Evolutionary conservation across 768 basidiomycete genomes (phyloP).

Genomic region (Kwoniella mangroviensis): DNA sequence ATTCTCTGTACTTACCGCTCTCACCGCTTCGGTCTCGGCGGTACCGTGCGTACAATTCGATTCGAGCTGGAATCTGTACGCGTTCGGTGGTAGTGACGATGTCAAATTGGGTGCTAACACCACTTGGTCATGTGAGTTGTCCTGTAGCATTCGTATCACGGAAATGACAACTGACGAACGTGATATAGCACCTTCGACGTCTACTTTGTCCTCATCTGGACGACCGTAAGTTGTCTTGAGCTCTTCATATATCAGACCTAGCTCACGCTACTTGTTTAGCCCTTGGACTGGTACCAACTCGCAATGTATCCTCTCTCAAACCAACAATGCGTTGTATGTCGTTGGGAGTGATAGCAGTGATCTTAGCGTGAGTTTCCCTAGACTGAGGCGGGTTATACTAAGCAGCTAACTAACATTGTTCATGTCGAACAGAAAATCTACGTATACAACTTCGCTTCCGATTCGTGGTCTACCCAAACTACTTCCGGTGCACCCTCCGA

Average conservation of each 20-base stretch:
- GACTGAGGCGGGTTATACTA: not conserved
- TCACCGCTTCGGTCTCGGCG: constrained; percentile 43
- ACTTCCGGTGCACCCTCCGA: constrained; percentile 60
- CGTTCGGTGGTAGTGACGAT: constrained; percentile 83
- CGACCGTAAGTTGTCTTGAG: constrained; percentile 65
- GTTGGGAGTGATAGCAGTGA: constrained; percentile 76
- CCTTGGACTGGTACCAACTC: constrained; percentile 59
- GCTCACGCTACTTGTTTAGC: constrained; percentile 26
- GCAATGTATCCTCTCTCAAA: constrained; percentile 63
- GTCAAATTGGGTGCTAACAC: constrained; percentile 75
- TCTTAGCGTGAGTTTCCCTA: constrained; percentile 61
- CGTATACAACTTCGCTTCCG: constrained; percentile 71
- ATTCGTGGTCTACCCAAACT: constrained; percentile 75
- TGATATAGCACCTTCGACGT: constrained; percentile 61
- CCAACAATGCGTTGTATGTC: constrained; percentile 83
- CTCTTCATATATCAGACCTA: constrained; percentile 59
- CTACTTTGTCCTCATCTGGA: constrained; percentile 73
- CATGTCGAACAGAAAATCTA: constrained; percentile 62
- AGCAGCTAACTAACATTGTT: constrained; percentile 4
- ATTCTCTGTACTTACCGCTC: constrained; percentile 37
- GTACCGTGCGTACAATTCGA: constrained; percentile 79
- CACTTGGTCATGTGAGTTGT: constrained; percentile 69
- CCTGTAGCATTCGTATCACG: too few species aligned
- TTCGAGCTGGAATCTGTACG: constrained; percentile 77
- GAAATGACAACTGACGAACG: too few species aligned